Conservation (phyloP, 1,139 yeast genomes). For the Magnusiomyces paraingens region DNA sequence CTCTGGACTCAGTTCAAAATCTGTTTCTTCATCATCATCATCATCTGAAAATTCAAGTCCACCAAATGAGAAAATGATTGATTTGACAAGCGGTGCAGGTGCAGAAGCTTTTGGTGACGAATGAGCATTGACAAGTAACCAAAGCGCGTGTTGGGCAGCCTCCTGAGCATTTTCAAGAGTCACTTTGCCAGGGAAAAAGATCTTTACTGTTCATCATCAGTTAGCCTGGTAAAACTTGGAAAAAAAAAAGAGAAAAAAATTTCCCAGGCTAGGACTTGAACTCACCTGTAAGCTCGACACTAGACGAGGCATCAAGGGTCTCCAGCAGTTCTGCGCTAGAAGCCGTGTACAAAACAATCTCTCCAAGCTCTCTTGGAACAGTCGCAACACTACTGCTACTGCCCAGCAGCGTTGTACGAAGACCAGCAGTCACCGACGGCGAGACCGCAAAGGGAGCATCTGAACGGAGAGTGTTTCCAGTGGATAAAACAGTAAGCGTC, state of each 20-base stretch:
- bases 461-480: neutral
- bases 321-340: too few species aligned
- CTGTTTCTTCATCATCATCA: slow-evolving; percentile 17
- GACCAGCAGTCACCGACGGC: too few species aligned
- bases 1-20: slow-evolving; percentile 14
- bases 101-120: slow-evolving; percentile 4
- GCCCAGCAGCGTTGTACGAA: too few species aligned
- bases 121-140: neutral
- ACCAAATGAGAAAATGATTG: slow-evolving; percentile 25
- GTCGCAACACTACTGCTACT: too few species aligned
- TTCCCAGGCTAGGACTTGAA: neutral
- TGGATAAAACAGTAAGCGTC: neutral
- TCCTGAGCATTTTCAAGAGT: neutral
- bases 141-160: neutral
- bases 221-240: neutral
- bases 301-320: neutral
- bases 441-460: too few species aligned
- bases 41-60: slow-evolving; percentile 25
- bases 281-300: neutral
- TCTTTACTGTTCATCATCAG: neutral
- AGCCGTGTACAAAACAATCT: too few species aligned
- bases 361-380: too few species aligned
- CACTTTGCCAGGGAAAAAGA: neutral
- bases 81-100: slow-evolving; percentile 16
- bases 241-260: neutral